These are phyloP conservation scores for Umbelopsis vinacea DNA, from an alignment of 192 early-diverging fungal species.

Conservation along the genomic window DNA sequence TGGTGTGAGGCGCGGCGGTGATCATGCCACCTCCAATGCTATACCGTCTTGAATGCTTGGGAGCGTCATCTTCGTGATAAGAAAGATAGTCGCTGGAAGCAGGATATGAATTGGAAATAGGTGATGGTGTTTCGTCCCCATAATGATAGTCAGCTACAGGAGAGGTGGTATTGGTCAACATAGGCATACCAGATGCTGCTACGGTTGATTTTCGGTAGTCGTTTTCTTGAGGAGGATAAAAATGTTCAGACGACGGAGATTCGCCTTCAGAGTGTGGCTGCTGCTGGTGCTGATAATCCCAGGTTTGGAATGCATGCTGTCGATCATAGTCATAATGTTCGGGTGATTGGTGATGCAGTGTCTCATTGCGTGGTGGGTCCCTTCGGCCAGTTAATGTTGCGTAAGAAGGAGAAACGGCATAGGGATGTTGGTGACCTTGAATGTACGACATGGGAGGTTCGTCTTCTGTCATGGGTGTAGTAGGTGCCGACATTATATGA, in stretches of 20 bases:
- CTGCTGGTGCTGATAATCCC: neutral
- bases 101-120: conserved; percentile 21
- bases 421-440: conserved; percentile 17
- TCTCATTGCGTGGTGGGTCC: neutral
- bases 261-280: neutral
- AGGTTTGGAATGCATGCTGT: neutral
- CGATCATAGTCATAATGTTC: conserved; percentile 15
- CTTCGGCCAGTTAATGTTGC: neutral
- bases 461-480: conserved; percentile 14
- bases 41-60: conserved; percentile 18
- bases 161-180: conserved; percentile 1
- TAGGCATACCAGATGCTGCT: conserved; percentile 20
- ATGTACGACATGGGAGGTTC: neutral
- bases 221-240: neutral
- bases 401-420: conserved; percentile 9
- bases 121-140: conserved; percentile 9
- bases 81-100: neutral
- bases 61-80: conserved; percentile 7
- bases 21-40: conserved; percentile 18
- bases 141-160: neutral
- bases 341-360: conserved; percentile 6
- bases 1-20: neutral
- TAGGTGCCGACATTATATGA: conserved; percentile 13
- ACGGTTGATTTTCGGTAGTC: conserved; percentile 6
- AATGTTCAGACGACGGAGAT: conserved; percentile 1